Evolutionary conservation across 306 rosid species (phyloP).

Genomic region (Luffa aegyptiaca): DNA sequence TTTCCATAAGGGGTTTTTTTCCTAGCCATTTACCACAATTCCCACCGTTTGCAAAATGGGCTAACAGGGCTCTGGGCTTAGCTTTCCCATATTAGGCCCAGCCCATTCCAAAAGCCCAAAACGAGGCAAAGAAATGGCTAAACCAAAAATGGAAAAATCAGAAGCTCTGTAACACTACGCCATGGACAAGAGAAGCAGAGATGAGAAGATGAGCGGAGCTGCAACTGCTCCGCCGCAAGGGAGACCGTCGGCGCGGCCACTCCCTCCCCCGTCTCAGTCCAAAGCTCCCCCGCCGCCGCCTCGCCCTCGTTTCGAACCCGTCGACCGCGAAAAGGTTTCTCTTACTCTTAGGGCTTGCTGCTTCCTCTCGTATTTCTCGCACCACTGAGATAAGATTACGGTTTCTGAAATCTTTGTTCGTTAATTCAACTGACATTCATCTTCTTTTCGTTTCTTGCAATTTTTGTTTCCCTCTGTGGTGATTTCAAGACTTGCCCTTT

Average conservation of each 20-base stretch:
- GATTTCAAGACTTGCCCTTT: slow-evolving; percentile 76
- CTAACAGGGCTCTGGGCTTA: neutral
- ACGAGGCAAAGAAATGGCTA: neutral
- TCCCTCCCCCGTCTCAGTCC: slow-evolving; percentile 24
- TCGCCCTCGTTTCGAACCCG: slow-evolving; percentile 31
- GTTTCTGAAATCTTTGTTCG: neutral
- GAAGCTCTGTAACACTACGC: neutral
- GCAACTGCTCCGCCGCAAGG: slow-evolving; percentile 19
- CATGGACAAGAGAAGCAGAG: slow-evolving; percentile 44
- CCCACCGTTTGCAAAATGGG: neutral
- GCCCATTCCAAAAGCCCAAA: neutral
- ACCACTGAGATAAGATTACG: neutral
- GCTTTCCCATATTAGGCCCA: neutral
- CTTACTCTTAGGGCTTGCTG: neutral
- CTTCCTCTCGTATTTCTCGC: neutral
- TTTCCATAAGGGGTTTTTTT: too few species aligned
- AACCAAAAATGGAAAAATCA: neutral
- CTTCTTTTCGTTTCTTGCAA: neutral
- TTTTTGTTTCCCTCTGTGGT: neutral
- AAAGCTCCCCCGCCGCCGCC: slow-evolving; percentile 28
- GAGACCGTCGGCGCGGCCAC: slow-evolving; percentile 17
- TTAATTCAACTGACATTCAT: neutral
- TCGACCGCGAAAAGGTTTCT: slow-evolving; percentile 39
- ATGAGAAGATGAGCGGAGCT: slow-evolving; percentile 24
- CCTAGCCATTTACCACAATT: too few species aligned